Evolutionary conservation across 805 yeast species (phyloP).

Genomic region (Starmerella sirachaensis): DNA sequence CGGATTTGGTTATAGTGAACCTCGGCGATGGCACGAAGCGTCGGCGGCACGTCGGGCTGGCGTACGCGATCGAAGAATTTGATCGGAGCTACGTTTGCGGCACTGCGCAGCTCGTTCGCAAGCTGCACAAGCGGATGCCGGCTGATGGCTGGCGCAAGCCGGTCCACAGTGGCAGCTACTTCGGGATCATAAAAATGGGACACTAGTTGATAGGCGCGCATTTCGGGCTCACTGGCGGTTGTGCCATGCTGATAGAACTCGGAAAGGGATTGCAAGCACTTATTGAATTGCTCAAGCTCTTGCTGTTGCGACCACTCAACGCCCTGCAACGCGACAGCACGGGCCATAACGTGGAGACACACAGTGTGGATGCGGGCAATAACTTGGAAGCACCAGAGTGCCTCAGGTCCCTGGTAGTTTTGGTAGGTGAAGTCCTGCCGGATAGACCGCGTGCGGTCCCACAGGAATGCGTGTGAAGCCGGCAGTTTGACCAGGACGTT

Average conservation of each 20-base stretch:
- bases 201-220: slow-evolving; percentile 73
- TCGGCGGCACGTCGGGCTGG: slow-evolving; percentile 44
- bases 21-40: slow-evolving; percentile 65
- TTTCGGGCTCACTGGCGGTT: slow-evolving; percentile 82
- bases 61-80: slow-evolving; percentile 51
- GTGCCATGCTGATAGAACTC: slow-evolving; percentile 64
- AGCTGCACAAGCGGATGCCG: slow-evolving; percentile 48
- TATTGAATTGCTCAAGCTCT: slow-evolving; percentile 87
- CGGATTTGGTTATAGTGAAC: slow-evolving; percentile 57
- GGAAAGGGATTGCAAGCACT: slow-evolving; percentile 73
- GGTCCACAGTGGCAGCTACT: slow-evolving; percentile 61
- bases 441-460: slow-evolving; percentile 96
- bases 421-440: slow-evolving; percentile 96
- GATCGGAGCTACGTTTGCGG: slow-evolving; percentile 38
- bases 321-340: slow-evolving; percentile 25
- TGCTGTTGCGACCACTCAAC: slow-evolving; percentile 84
- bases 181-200: slow-evolving; percentile 78
- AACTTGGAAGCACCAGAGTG: slow-evolving; percentile 81
- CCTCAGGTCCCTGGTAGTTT: slow-evolving; percentile 85
- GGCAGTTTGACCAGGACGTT: slow-evolving; percentile 58
- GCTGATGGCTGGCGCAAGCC: slow-evolving; percentile 47
- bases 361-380: slow-evolving; percentile 81
- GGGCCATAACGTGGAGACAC: slow-evolving; percentile 73
- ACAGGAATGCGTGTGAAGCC: slow-evolving; percentile 74
- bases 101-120: slow-evolving; percentile 57